Evolutionary conservation across 768 basidiomycete species (phyloP).

Genomic region (Panus rudis): DNA sequence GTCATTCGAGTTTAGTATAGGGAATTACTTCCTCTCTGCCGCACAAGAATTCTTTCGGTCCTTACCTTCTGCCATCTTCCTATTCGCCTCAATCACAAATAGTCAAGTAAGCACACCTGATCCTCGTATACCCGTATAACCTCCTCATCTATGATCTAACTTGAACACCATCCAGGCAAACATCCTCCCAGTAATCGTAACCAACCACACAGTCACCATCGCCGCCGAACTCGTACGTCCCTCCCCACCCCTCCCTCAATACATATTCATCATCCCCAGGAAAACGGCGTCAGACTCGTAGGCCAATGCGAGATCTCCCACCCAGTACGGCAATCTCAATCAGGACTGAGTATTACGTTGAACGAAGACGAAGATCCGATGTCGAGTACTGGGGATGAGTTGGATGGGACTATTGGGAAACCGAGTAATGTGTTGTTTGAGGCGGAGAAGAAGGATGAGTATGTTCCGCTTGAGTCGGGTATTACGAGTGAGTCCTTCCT

Average conservation of each 20-base stretch:
- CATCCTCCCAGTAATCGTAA: constrained; percentile 87
- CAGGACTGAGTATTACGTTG: constrained; percentile 23
- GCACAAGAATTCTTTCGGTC: constrained; percentile 89
- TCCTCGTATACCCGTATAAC: constrained; percentile 4
- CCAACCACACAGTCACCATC: constrained; percentile 94
- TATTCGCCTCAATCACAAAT: constrained; percentile 87
- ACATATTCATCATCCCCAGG: constrained; percentile 32
- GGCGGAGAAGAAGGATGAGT: constrained; percentile 42
- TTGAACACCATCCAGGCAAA: constrained; percentile 42
- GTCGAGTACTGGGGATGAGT: constrained; percentile 45
- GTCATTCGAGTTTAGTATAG: constrained; percentile 64
- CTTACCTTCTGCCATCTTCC: constrained; percentile 87
- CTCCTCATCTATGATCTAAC: constrained; percentile 8
- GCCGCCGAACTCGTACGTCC: constrained; percentile 71
- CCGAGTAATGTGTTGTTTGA: constrained; percentile 64
- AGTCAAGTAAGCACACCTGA: constrained; percentile 40
- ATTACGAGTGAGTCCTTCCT: constrained; percentile 48
- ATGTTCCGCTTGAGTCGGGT: constrained; percentile 50
- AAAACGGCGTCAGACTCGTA: constrained; percentile 69
- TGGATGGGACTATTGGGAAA: constrained; percentile 40
- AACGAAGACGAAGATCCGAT: constrained; percentile 27
- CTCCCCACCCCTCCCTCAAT: constrained; percentile 5
- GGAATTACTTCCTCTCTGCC: constrained; percentile 88
- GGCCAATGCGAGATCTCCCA: constrained; percentile 95
- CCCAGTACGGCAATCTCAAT: constrained; percentile 39